A percentile compares a stretch with the other conserved stretches of the same genome.
phyloP scores from a whole-genome alignment of 2,329 filamentous ascomycete genomes.

The Monilinia fructigena region DNA sequence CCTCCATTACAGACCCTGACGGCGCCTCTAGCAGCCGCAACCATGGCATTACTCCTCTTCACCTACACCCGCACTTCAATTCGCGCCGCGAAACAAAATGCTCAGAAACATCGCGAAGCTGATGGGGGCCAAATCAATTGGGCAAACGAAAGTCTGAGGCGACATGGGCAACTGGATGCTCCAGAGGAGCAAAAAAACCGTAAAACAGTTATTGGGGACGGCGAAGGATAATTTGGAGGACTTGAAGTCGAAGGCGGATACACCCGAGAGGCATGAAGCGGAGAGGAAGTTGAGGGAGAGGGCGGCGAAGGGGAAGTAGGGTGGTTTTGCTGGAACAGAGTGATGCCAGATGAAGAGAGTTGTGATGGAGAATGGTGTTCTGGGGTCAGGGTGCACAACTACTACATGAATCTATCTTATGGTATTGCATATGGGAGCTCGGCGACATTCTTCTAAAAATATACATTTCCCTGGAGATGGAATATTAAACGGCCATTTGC shows the following conservation, averaged over 20 bases:
- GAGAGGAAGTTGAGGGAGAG: conserved; percentile 32
- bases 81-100: conserved; percentile 63
- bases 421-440: not conserved
- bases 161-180: conserved; percentile 50
- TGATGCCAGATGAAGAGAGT: not conserved
- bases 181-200: conserved; percentile 40
- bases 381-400: not conserved
- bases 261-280: conserved; percentile 27
- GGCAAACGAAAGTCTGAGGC: conserved; percentile 53
- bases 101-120: conserved; percentile 56
- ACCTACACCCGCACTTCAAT: conserved; percentile 65
- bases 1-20: conserved; percentile 40
- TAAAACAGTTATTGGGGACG: conserved; percentile 36
- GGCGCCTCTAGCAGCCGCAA: conserved; percentile 53
- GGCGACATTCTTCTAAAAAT: not conserved
- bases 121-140: conserved; percentile 56
- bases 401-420: not conserved
- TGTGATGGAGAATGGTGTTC: not conserved
- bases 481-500: conserved; percentile 17
- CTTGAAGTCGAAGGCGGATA: conserved; percentile 22
- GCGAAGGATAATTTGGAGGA: conserved; percentile 29
- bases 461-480: not conserved
- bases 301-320: conserved; percentile 28
- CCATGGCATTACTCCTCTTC: conserved; percentile 53
- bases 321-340: conserved; percentile 5